Base-by-base conservation (phyloP, 2,329 filamentous ascomycete genomes). In the Dactylellina leptospora region DNA sequence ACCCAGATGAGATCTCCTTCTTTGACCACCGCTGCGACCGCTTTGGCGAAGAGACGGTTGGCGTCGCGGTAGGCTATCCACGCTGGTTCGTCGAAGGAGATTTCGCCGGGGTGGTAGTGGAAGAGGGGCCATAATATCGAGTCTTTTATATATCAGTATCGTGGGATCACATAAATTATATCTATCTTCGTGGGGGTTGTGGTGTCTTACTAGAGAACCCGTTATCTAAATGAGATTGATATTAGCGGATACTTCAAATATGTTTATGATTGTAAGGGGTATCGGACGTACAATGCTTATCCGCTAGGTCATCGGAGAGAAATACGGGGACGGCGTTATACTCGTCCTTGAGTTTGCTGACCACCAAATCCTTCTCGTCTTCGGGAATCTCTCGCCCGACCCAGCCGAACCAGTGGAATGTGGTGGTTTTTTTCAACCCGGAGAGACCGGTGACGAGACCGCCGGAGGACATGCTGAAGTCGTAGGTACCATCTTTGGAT, bases 321-420 rank as follows among this genome's bases (percentile, higher is more conserved):
- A 97, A 97, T 60, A 99, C 90, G 0, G 95, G 93, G 40, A 96
- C 87, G 5, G 93, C 93, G 76, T 90, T 88, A 80, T 96, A 93
- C 77, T 97, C 90, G 20, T 95, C 88, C 81, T 91, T 90, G 78
- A 97, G 83, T 74, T 90, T 87, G 78, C 89, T 84, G 78, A 87
- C 89, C 80, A 99, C 88, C 62, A 85, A 84, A 1, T 85, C 83
- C 44, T 91, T 85, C 80, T 97, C 93, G 61, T 87, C 85, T 74
- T 96, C 91, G 38, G 93, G 93, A 3, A 97, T 88, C 80, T 97
- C 92, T 51, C 96, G 82, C 36, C 95, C 95, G 0, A 95, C 93
- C 93, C 95, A 97, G 76, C 95, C 95, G 81, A 97, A 97, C 95
- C 95, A 99, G 80, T 95, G 91, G 81, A 97, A 97, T 76, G 89